Evolutionary conservation across 352 stramenopile genomes (phyloP).

Genomic region (Globisporangium paddicum): DNA sequence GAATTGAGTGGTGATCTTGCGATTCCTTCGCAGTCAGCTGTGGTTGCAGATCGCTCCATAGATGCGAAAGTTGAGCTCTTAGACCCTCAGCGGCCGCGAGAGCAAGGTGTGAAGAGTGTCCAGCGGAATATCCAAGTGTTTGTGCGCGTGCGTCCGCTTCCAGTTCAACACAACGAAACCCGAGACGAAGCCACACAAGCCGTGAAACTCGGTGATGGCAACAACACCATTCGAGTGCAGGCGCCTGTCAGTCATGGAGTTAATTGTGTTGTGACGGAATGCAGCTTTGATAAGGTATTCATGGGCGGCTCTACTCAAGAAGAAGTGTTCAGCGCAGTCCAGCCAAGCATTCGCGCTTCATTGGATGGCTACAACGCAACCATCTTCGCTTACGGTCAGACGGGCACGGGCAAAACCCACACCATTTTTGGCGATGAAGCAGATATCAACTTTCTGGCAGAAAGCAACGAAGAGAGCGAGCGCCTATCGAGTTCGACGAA

Average conservation of each 20-base stretch:
- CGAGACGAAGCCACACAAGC: conserved; percentile 19
- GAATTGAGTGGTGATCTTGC: background rate
- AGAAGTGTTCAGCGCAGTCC: conserved; percentile 71
- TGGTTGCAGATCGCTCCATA: background rate
- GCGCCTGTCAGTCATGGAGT: conserved; percentile 1
- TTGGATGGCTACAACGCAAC: conserved; percentile 88
- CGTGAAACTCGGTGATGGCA: conserved; percentile 27
- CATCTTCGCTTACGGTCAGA: conserved; percentile 92
- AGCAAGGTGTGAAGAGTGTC: background rate
- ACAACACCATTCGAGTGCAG: conserved; percentile 21
- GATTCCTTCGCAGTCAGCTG: background rate
- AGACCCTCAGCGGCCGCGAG: background rate
- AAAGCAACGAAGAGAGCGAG: background rate
- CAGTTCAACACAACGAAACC: conserved; percentile 10
- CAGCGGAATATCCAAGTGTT: conserved; percentile 54
- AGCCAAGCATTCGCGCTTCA: conserved; percentile 54
- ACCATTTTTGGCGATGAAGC: conserved; percentile 83
- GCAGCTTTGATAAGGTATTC: conserved; percentile 77
- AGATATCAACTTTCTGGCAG: background rate
- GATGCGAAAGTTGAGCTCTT: background rate
- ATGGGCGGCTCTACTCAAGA: conserved; percentile 50
- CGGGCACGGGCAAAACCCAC: conserved; percentile 89
- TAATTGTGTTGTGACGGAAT: conserved; percentile 47
- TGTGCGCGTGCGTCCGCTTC: conserved; percentile 57
- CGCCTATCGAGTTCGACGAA: background rate